A percentile compares a stretch with the other conserved stretches of the same genome.
Conservation (phyloP, 352 stramenopile species). For the Phytophthora niederhauseri region DNA sequence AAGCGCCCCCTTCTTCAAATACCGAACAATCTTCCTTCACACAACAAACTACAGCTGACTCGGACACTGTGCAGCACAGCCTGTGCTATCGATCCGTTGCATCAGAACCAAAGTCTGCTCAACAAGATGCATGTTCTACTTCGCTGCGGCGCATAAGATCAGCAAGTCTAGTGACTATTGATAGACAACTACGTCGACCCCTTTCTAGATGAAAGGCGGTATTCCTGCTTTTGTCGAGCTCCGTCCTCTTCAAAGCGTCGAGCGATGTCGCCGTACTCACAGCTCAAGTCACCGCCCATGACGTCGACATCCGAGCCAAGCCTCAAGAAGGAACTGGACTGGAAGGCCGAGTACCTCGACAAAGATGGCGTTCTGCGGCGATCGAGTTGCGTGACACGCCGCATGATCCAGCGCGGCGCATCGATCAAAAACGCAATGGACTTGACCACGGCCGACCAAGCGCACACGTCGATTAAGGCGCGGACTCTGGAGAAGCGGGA, state of each 20-base stretch:
- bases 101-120: background rate
- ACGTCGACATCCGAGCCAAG: background rate
- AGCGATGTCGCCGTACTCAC: slow-evolving; percentile 23
- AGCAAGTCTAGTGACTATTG: slow-evolving; percentile 18
- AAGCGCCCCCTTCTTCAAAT: too few species aligned
- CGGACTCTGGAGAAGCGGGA: slow-evolving; percentile 8
- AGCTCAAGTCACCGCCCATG: slow-evolving; percentile 29
- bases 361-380: slow-evolving; percentile 50
- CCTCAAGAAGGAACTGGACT: slow-evolving; percentile 34
- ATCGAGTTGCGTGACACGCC: slow-evolving; percentile 34
- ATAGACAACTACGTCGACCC: slow-evolving; percentile 7
- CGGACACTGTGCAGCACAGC: too few species aligned
- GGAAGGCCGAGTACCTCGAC: slow-evolving; percentile 49
- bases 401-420: slow-evolving; percentile 42
- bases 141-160: slow-evolving; percentile 8
- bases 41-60: too few species aligned
- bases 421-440: slow-evolving; percentile 40
- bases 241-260: background rate
- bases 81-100: slow-evolving; percentile 7
- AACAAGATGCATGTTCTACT: background rate
- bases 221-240: slow-evolving; percentile 19
- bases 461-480: slow-evolving; percentile 25
- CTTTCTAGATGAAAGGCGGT: background rate
- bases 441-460: slow-evolving; percentile 34
- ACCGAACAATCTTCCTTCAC: too few species aligned